Evolutionary conservation across 176 grass and related monocot genomes (phyloP), one percentile per base, ranked within the genome.

Genomic region (Oryza nivara): DNA sequence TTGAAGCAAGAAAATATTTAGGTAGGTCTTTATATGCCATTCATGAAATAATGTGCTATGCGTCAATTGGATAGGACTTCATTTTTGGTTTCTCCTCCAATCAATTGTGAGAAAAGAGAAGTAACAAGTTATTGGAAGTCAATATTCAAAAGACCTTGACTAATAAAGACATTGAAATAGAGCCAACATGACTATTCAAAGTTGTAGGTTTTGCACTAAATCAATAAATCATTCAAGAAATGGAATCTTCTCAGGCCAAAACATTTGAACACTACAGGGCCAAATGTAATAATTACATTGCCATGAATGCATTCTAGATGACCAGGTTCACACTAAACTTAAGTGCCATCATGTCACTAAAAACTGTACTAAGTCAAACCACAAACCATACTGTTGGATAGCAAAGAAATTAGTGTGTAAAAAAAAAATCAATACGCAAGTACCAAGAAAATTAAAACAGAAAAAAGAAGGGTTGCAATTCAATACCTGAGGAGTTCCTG

Each of bases 401-500:
- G 6, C 32, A 54, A 65, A 75, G 65, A 28, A 38, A 54, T 51
- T 19, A 11, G 3, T 23, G 17, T 20, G 15, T 41, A 41, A 41
- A 41, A 77, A 48, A 51, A 69, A 82, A 56, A 77, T 66, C 16
- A 41, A 25, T 47, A 69, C 65, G 20, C 41, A 25, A 71, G 49
- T 22, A 4, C 11, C 48, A n/a, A 32, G n/a, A 48, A 36, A 66
- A 47, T 65, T 75, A 19, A 26, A 84, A 51, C 36, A 54, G 49
- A 79, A n/a, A 77, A 72, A 82, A 28, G 38, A 85, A n/a, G 0
- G 64, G 81, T 76, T 65, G 45, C 22, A 80, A 85, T 63, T 78
- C 6, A 52, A 48, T 93, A 99, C 96, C 96, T 99, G 96, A 92
- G 96, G 93, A 82, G 91, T 96, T 92, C 96, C 96, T 88, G 73